These are phyloP conservation scores for Sugiyamaella qingdaonensis DNA, from an alignment of 805 yeast species.

Conservation along the genomic window DNA sequence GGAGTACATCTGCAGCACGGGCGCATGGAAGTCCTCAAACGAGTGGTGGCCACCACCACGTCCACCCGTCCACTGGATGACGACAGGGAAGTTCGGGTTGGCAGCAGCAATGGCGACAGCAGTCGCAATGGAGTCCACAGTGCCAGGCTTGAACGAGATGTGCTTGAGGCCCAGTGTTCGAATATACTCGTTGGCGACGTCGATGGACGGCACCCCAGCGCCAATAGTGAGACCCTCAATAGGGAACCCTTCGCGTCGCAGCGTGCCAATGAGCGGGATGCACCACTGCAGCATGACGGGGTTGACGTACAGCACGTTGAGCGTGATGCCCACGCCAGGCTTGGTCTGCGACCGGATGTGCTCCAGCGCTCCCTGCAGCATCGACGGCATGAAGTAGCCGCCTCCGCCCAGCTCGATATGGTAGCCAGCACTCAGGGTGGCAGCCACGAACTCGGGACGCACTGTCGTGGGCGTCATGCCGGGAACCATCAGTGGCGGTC, in stretches of 20 bases:
- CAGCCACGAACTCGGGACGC: slow-evolving; percentile 88
- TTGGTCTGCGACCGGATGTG: slow-evolving; percentile 61
- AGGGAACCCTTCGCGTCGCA: slow-evolving; percentile 91
- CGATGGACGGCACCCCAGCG: slow-evolving; percentile 99
- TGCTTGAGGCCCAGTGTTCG: slow-evolving; percentile 88
- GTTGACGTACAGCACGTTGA: slow-evolving; percentile 91
- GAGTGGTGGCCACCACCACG: slow-evolving; percentile 99
- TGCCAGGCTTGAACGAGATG: slow-evolving; percentile 96
- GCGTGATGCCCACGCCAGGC: slow-evolving; percentile 88
- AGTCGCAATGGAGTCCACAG: slow-evolving; percentile 85
- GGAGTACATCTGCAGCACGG: slow-evolving; percentile 91
- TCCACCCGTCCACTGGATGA: slow-evolving; percentile 99
- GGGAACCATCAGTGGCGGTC: slow-evolving; percentile 95
- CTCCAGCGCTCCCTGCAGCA: slow-evolving; percentile 72
- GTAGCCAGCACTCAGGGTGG: slow-evolving; percentile 93
- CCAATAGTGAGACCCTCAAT: slow-evolving; percentile 95
- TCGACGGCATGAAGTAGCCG: slow-evolving; percentile 79
- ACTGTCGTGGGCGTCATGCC: slow-evolving; percentile 99
- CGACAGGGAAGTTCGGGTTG: slow-evolving; percentile 94
- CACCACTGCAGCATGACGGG: slow-evolving; percentile 99
- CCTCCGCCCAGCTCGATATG: slow-evolving; percentile 99
- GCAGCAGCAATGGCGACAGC: slow-evolving; percentile 89
- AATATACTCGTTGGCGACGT: slow-evolving; percentile 95
- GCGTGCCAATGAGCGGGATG: slow-evolving; percentile 85
- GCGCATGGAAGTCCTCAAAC: slow-evolving; percentile 98